phyloP scores from a whole-genome alignment of 352 stramenopile species.

The Phytophthora uliginosa region DNA sequence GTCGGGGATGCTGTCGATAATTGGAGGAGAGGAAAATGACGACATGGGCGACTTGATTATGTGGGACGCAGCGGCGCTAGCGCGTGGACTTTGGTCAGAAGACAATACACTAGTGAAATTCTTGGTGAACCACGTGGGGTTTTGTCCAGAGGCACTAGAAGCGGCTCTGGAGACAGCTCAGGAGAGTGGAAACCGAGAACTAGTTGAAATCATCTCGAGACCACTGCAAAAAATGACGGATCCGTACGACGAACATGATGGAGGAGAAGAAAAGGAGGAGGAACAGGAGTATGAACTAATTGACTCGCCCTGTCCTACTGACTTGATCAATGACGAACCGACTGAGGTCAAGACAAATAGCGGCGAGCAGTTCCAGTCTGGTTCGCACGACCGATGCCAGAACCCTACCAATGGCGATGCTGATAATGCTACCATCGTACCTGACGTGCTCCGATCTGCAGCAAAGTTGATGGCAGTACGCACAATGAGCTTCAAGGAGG shows the following conservation, averaged over 20 bases:
- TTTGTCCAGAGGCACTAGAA: conserved; percentile 11
- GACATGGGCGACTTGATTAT: conserved; percentile 3
- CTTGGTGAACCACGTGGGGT: conserved; percentile 24
- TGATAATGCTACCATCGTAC: not conserved
- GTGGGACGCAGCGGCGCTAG: conserved; percentile 28
- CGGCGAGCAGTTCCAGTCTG: not conserved
- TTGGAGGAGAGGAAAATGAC: conserved; percentile 21
- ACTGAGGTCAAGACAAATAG: not conserved
- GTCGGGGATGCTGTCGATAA: conserved; percentile 16
- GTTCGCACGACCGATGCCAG: not conserved
- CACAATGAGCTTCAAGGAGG: not conserved
- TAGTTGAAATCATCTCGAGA: conserved; percentile 6
- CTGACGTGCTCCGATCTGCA: not conserved
- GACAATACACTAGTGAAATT: conserved; percentile 25
- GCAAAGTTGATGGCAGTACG: conserved; percentile 3
- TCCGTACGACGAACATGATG: not conserved
- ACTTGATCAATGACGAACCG: not conserved
- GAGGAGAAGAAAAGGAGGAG: not conserved
- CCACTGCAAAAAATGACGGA: conserved; percentile 4
- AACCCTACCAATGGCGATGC: not conserved
- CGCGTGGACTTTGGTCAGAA: conserved; percentile 13
- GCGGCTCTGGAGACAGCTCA: conserved; percentile 14
- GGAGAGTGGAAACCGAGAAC: not conserved
- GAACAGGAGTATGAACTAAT: not conserved
- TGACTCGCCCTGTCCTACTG: not conserved